Percentiles rank a stretch among this genome's conserved stretches.
These are phyloP conservation scores for Bauhinia variegata DNA, from an alignment of 306 rosid species.

Conservation along the genomic window DNA sequence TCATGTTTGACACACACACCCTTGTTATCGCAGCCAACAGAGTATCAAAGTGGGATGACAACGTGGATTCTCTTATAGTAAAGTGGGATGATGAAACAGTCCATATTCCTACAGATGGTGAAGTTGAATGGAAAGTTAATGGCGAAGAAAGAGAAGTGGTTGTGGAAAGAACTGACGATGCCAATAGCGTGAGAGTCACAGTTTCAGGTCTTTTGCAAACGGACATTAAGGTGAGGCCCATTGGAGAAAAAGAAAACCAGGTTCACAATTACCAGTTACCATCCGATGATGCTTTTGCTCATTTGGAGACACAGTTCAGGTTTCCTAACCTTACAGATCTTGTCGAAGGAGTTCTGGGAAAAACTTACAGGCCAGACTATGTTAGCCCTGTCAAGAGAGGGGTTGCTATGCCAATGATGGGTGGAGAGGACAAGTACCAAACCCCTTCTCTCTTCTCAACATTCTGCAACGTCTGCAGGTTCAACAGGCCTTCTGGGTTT, in stretches of 20 bases:
- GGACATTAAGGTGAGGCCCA: constrained; percentile 67
- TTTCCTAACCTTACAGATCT: constrained; percentile 51
- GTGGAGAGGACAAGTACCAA: constrained; percentile 71
- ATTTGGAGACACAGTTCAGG: constrained; percentile 73
- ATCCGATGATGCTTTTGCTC: constrained; percentile 64
- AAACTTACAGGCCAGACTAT: constrained; percentile 70
- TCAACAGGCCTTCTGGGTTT: constrained; percentile 52
- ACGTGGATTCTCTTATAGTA: constrained; percentile 54
- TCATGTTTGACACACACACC: constrained; percentile 71
- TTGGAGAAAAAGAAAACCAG: constrained; percentile 64
- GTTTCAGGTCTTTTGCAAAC: constrained; percentile 60
- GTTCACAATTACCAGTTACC: constrained; percentile 77
- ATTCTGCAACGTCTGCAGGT: constrained; percentile 58
- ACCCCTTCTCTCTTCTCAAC: constrained; percentile 57
- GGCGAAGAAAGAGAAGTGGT: constrained; percentile 56
- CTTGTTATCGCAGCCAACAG: constrained; percentile 69
- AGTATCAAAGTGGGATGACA: constrained; percentile 64
- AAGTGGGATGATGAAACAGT: constrained; percentile 64
- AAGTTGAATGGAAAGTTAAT: constrained; percentile 61
- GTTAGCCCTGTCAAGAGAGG: constrained; percentile 75
- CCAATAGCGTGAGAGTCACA: constrained; percentile 59
- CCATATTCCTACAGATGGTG: constrained; percentile 51
- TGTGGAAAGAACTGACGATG: constrained; percentile 72
- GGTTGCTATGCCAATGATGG: constrained; percentile 80
- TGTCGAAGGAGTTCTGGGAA: constrained; percentile 76